A percentile compares a stretch with the other conserved stretches of the same genome.
Conservation (phyloP, 148 eudicot species). For the Vaccinium vitisidaea region DNA sequence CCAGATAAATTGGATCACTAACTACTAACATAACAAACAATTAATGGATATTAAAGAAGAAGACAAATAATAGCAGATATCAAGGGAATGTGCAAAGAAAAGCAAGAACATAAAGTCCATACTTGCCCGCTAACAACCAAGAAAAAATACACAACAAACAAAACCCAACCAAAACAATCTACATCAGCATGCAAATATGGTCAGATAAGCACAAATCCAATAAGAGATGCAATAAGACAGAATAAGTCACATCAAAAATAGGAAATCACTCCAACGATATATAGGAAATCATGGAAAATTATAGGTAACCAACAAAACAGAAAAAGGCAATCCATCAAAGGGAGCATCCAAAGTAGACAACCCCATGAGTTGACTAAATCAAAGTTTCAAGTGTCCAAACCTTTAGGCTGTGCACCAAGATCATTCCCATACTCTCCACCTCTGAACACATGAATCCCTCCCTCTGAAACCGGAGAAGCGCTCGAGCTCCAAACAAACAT, state of each 20-base stretch:
- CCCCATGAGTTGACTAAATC: neutral
- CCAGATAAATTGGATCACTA: neutral
- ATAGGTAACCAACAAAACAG: neutral
- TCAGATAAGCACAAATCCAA: constrained; percentile 1
- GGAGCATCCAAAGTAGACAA: neutral
- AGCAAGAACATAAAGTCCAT: neutral
- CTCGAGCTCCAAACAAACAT: constrained; percentile 94
- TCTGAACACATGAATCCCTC: constrained; percentile 81
- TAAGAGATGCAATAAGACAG: constrained; percentile 19
- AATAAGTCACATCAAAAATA: constrained; percentile 7
- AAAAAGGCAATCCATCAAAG: neutral
- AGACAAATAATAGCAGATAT: constrained; percentile 25
- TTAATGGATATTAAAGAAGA: constrained; percentile 19
- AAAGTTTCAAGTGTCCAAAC: constrained; percentile 26
- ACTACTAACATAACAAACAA: neutral
- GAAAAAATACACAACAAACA: neutral
- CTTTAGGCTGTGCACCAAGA: constrained; percentile 60
- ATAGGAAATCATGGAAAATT: constrained; percentile 4
- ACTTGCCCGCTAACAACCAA: neutral
- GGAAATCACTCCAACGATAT: neutral
- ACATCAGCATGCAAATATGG: neutral
- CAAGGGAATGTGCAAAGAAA: constrained; percentile 17
- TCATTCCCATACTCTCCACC: constrained; percentile 75
- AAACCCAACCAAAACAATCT: neutral
- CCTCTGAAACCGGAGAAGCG: constrained; percentile 77